Evolutionary conservation across 2,329 filamentous ascomycete genomes (phyloP).

Genomic region (Colletotrichum horii): DNA sequence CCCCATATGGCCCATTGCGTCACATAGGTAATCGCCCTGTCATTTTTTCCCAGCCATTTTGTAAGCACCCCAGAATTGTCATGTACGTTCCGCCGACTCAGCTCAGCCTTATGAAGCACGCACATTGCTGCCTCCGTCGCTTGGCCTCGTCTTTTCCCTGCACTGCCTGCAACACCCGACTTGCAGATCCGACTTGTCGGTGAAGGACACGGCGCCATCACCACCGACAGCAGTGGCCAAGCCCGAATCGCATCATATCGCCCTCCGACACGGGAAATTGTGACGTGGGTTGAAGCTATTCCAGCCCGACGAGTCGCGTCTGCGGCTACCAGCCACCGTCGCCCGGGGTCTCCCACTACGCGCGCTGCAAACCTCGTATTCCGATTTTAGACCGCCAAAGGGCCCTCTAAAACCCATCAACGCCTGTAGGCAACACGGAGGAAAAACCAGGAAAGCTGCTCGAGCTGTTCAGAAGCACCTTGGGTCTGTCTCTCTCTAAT

Average conservation of each 20-base stretch:
- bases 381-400: background rate
- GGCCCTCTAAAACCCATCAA: background rate
- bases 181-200: background rate
- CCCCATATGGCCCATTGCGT: slow-evolving; percentile 1
- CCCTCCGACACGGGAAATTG: background rate
- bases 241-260: background rate
- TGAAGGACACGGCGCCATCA: background rate
- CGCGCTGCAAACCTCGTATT: slow-evolving; percentile 12
- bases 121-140: background rate
- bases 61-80: slow-evolving; percentile 4
- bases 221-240: background rate
- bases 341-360: background rate
- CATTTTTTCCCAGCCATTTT: background rate
- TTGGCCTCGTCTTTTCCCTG: background rate
- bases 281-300: slow-evolving; percentile 18
- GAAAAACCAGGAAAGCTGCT: slow-evolving; percentile 3
- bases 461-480: background rate
- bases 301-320: background rate
- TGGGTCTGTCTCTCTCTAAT: background rate
- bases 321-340: background rate
- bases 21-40: slow-evolving; percentile 5
- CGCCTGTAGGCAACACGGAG: slow-evolving; percentile 8
- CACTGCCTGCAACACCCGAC: background rate
- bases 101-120: slow-evolving; percentile 15
- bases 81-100: background rate